These are phyloP conservation scores for Gigaspora rosea DNA, from an alignment of 192 early-diverging fungal species.

Conservation along the genomic window DNA sequence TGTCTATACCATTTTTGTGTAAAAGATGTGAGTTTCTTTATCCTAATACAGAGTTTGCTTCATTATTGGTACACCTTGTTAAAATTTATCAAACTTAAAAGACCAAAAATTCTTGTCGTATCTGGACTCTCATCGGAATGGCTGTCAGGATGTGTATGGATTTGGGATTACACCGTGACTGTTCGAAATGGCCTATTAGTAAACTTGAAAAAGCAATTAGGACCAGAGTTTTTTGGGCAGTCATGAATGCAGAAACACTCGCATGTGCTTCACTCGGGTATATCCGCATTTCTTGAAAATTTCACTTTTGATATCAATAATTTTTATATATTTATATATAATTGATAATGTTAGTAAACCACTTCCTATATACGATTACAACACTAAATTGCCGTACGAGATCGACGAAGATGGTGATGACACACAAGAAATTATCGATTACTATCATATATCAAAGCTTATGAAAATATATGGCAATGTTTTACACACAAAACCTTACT, in stretches of 20 bases:
- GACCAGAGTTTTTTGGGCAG: constrained; percentile 67
- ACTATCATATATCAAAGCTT: constrained; percentile 38
- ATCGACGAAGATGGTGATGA: constrained; percentile 30
- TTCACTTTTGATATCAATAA: constrained; percentile 32
- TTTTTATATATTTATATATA: background rate
- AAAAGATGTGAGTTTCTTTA: constrained; percentile 16
- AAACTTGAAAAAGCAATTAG: constrained; percentile 53
- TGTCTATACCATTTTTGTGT: constrained; percentile 6
- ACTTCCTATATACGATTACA: constrained; percentile 37
- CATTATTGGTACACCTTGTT: background rate
- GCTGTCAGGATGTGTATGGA: constrained; percentile 74
- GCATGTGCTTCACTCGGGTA: constrained; percentile 60
- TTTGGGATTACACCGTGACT: constrained; percentile 70
- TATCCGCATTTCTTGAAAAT: constrained; percentile 30
- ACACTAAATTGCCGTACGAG: constrained; percentile 42
- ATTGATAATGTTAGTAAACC: constrained; percentile 13
- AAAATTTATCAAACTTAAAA: background rate
- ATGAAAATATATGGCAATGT: constrained; percentile 49
- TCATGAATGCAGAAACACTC: constrained; percentile 62
- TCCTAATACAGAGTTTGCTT: background rate
- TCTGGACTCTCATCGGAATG: constrained; percentile 48
- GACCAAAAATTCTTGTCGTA: constrained; percentile 4
- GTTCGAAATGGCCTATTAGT: constrained; percentile 48
- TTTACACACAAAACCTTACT: constrained; percentile 40
- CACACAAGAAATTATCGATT: constrained; percentile 29